Evolutionary conservation across 2,329 filamentous ascomycete genomes (phyloP).

Genomic region (Pseudopyricularia javanii): DNA sequence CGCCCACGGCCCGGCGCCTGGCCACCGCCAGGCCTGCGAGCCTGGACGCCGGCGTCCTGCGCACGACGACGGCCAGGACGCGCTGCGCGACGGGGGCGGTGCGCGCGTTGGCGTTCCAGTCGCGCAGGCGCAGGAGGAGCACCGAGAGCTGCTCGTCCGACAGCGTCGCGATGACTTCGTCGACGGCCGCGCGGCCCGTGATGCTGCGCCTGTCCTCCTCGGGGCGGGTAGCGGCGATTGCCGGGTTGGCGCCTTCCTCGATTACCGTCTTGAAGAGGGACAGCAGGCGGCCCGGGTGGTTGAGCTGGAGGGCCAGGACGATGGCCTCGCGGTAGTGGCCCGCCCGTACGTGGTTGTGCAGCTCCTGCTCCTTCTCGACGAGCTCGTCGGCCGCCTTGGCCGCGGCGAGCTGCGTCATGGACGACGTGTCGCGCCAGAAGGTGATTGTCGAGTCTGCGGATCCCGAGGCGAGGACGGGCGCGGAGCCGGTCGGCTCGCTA

Average conservation of each 20-base stretch:
- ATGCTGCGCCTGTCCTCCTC: constrained; percentile 28
- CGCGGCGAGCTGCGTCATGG: constrained; percentile 62
- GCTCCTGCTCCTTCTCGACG: constrained; percentile 81
- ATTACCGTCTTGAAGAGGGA: constrained; percentile 74
- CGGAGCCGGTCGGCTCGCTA: not conserved
- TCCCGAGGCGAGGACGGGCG: constrained; percentile 58
- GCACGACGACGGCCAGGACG: constrained; percentile 68
- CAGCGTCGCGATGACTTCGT: constrained; percentile 68
- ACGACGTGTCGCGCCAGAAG: constrained; percentile 90
- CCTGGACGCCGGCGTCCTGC: constrained; percentile 66
- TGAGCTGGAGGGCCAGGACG: constrained; percentile 79
- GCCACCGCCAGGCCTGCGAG: constrained; percentile 59
- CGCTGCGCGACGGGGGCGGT: constrained; percentile 77
- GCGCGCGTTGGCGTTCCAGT: constrained; percentile 95
- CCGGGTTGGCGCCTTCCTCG: constrained; percentile 32
- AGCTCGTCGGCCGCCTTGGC: constrained; percentile 64
- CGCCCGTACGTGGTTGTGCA: constrained; percentile 83
- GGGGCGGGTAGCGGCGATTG: not conserved
- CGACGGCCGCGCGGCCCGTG: constrained; percentile 57
- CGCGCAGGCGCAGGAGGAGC: constrained; percentile 69
- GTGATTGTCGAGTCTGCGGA: constrained; percentile 87
- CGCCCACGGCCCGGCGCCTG: constrained; percentile 23
- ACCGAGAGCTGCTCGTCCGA: constrained; percentile 77
- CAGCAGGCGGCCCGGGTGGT: constrained; percentile 82
- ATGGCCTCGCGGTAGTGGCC: constrained; percentile 90